Evolutionary conservation across 1,139 yeast genomes (phyloP).

Genomic region (Nematodospora anomalae): DNA sequence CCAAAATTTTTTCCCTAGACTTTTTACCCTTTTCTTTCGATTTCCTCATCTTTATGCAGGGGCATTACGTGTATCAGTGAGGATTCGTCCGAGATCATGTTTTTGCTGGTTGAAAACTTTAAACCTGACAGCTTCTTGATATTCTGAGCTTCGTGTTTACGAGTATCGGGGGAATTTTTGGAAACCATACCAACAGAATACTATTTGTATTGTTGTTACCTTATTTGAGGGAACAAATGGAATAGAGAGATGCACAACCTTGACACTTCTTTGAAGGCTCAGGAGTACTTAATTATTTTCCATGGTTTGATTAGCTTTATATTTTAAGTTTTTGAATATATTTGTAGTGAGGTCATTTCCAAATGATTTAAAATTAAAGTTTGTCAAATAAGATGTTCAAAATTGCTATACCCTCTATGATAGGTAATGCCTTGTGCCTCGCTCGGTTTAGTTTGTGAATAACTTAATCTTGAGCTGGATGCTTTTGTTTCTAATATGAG

Average conservation of each 20-base stretch:
- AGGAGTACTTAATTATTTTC: not conserved
- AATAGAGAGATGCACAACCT: not conserved
- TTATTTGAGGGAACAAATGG: not conserved
- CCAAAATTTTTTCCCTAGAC: conserved; percentile 5
- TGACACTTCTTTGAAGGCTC: conserved; percentile 41
- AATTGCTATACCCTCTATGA: not conserved
- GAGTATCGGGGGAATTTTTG: conserved; percentile 75
- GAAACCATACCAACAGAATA: conserved; percentile 26
- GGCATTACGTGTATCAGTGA: conserved; percentile 99
- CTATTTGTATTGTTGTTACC: no score
- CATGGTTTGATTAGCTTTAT: conserved; percentile 6
- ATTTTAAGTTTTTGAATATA: conserved; percentile 9
- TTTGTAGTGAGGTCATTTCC: conserved; percentile 14
- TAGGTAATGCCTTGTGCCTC: conserved; percentile 65
- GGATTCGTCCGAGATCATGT: conserved; percentile 99
- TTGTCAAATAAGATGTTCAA: conserved; percentile 2
- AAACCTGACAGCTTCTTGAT: conserved; percentile 94
- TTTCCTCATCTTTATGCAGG: conserved; percentile 95
- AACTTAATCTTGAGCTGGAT: conserved; percentile 62
- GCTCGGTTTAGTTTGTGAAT: conserved; percentile 51
- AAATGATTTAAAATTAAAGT: conserved; percentile 8
- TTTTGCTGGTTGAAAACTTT: conserved; percentile 99
- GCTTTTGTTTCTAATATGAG: conserved; percentile 13
- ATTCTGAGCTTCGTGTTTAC: conserved; percentile 46
- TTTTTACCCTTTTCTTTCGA: conserved; percentile 19